A percentile compares a stretch with the other conserved stretches of the same genome.
Evolutionary conservation across 2,329 filamentous ascomycete genomes (phyloP).

Genomic region (Scedosporium apiospermum): DNA sequence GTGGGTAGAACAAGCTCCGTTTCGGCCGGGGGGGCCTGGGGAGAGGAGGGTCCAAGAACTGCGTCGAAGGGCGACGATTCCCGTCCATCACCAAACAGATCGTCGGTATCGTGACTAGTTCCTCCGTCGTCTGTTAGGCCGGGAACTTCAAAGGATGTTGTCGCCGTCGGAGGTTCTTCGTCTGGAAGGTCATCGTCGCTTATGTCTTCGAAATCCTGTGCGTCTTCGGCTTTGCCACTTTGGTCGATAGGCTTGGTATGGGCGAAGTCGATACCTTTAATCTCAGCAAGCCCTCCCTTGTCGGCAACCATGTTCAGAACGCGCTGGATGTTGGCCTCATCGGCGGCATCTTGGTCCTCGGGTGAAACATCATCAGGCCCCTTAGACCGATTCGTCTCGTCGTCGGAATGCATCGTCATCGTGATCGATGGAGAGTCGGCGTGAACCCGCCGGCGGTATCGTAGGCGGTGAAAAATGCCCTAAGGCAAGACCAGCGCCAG

Average conservation of each 20-base stretch:
- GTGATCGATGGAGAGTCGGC: not conserved
- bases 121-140: constrained; percentile 50
- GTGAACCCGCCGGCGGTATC: not conserved
- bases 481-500: not conserved
- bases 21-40: constrained; percentile 12
- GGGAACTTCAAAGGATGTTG: constrained; percentile 36
- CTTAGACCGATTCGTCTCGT: not conserved
- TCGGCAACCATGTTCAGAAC: constrained; percentile 30
- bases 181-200: constrained; percentile 85
- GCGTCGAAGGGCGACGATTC: constrained; percentile 36
- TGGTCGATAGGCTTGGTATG: constrained; percentile 44
- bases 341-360: constrained; percentile 32
- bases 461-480: not conserved
- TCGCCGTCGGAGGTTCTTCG: constrained; percentile 50
- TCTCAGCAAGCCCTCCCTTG: constrained; percentile 24
- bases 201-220: constrained; percentile 83
- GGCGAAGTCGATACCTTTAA: constrained; percentile 26
- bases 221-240: constrained; percentile 81
- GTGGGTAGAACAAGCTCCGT: constrained; percentile 6
- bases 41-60: constrained; percentile 32
- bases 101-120: constrained; percentile 52
- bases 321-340: constrained; percentile 37
- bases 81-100: constrained; percentile 58
- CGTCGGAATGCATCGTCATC: constrained; percentile 2
- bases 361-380: not conserved